phyloP scores from a whole-genome alignment of 768 basidiomycete species.

The Mycena galopus region DNA sequence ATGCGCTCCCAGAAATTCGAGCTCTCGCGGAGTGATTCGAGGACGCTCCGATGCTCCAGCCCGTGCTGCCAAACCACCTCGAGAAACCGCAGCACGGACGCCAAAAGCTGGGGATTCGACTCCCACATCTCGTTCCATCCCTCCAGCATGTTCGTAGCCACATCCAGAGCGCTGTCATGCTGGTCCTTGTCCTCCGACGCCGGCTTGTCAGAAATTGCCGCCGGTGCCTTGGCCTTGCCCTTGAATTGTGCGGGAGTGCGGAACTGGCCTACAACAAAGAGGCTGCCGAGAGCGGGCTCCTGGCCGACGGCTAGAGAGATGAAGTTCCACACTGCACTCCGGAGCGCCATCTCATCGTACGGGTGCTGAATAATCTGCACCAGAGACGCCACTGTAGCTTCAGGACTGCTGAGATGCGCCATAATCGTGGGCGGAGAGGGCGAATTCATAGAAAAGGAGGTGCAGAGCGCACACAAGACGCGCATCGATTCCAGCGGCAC shows the following conservation, averaged over 20 bases:
- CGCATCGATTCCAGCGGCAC: conserved; percentile 78
- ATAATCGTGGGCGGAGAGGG: conserved; percentile 80
- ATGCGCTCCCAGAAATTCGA: conserved; percentile 80
- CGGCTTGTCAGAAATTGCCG: conserved; percentile 53
- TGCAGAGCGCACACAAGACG: conserved; percentile 75
- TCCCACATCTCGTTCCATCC: conserved; percentile 85
- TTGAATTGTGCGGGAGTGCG: conserved; percentile 59
- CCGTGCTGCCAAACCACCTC: conserved; percentile 86
- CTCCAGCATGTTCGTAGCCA: conserved; percentile 74
- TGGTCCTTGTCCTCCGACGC: conserved; percentile 52
- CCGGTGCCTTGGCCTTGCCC: conserved; percentile 54
- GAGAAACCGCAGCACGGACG: conserved; percentile 81
- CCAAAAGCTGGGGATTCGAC: conserved; percentile 79
- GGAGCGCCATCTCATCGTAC: conserved; percentile 79
- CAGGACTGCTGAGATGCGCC: conserved; percentile 83
- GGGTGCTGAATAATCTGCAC: conserved; percentile 84
- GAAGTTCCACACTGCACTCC: conserved; percentile 87
- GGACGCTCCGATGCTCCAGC: conserved; percentile 73
- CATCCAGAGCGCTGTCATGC: conserved; percentile 72
- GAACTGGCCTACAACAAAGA: conserved; percentile 85
- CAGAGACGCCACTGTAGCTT: conserved; percentile 73
- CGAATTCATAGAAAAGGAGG: conserved; percentile 71
- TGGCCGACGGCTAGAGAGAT: conserved; percentile 85
- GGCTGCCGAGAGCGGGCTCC: conserved; percentile 85
- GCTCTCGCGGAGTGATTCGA: conserved; percentile 70